Conservation (phyloP, 805 yeast species). For the Hermanozyma aechmeae region DNA sequence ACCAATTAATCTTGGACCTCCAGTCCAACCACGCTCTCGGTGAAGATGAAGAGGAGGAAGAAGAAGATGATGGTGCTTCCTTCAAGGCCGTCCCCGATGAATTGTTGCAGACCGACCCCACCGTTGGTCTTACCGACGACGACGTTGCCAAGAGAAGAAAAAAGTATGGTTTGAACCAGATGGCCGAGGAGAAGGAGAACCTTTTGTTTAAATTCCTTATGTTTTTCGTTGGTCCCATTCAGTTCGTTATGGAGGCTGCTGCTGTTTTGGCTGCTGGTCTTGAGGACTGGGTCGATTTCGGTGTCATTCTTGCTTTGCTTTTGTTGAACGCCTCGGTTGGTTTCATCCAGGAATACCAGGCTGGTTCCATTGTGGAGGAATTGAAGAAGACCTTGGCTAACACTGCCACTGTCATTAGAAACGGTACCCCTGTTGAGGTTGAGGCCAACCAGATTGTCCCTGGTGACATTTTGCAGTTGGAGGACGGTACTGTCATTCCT, state of each 20-base stretch:
- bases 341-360: slow-evolving; percentile 95
- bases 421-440: slow-evolving; percentile 67
- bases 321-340: slow-evolving; percentile 87
- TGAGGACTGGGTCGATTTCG: slow-evolving; percentile 98
- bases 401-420: slow-evolving; percentile 78
- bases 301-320: slow-evolving; percentile 87
- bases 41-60: slow-evolving; percentile 15
- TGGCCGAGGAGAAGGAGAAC: slow-evolving; percentile 85
- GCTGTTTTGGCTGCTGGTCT: slow-evolving; percentile 93
- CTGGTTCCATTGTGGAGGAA: slow-evolving; percentile 96
- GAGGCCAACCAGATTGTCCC: slow-evolving; percentile 85
- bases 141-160: slow-evolving; percentile 79
- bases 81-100: slow-evolving; percentile 79
- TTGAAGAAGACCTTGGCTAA: slow-evolving; percentile 91
- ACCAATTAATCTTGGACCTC: slow-evolving; percentile 65
- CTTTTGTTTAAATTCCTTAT: slow-evolving; percentile 66
- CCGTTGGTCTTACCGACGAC: slow-evolving; percentile 65
- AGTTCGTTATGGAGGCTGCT: slow-evolving; percentile 96
- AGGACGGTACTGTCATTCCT: slow-evolving; percentile 88
- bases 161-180: slow-evolving; percentile 84
- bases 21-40: slow-evolving; percentile 52
- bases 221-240: slow-evolving; percentile 93
- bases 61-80: slow-evolving; percentile 23
- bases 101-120: slow-evolving; percentile 72
- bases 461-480: slow-evolving; percentile 88